Evolutionary conservation across 2,329 filamentous ascomycete species (phyloP), one percentile per base, ranked within the genome.

Genomic region (Grosmannia huntii): DNA sequence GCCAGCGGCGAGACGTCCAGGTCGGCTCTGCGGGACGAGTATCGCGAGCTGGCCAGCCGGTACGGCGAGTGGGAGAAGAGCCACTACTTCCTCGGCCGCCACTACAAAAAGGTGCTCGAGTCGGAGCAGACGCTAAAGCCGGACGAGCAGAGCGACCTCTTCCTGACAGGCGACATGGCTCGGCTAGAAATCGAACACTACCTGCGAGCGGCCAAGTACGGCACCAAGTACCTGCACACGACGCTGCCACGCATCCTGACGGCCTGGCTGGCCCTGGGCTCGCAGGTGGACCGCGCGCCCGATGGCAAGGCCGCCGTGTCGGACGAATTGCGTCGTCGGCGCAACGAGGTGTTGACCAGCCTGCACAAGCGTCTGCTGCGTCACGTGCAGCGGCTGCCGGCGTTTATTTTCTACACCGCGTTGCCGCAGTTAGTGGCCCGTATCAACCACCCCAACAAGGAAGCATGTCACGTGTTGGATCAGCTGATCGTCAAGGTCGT

Each of bases 81-180:
- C 0, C 92, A 97, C 68, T 99, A 97, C 69, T 96, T 96, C 69
- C 80, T 99, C 11, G 94, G 94, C 5, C 90, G 92, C 53, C 90
- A 97, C 71, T 99, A 99, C 78, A 95, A 96, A 69, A 99, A 96
- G 70, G 81, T 97, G 4, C 76, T 96, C 3, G 92, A 97, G 66
- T 89, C 90, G 0, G 90, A 97, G 69, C 91, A 90, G 70, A 76
- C 80, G 2, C 81, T 95, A 56, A 84, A 86, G 44, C 76, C 82
- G 21, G 82, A 86, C 31, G 90, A 91, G 62, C 90, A 96, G 70
- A 85, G 81, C 49, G 86, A 90, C 57, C 77, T 81, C 60, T 90
- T 84, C 65, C 72, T 94, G 58, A 88, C 82, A 12, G 95, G 94
- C 46, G 91, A 96, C 68, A 83, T 86, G 23, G 85, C 90, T 2